Conservation (phyloP, 2,329 filamentous ascomycete genomes). For the Colletotrichum horii region DNA sequence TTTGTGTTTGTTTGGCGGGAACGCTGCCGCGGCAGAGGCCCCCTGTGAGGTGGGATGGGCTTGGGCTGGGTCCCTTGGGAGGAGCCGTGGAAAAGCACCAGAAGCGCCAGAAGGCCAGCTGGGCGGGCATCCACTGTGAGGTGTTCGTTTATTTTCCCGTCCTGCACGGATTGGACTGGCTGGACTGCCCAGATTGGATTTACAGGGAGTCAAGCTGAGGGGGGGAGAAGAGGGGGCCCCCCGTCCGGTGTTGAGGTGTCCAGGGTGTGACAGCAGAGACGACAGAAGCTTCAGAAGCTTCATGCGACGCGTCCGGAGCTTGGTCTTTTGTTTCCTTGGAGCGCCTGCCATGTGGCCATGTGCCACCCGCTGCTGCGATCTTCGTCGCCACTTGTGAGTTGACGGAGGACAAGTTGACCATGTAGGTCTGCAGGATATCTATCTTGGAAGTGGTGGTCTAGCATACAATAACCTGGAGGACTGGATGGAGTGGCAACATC, state of each 20-base stretch:
- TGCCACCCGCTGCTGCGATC: background rate
- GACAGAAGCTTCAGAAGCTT: constrained; percentile 22
- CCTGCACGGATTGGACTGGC: background rate
- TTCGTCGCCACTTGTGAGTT: background rate
- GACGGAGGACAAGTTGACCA: background rate
- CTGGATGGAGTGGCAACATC: background rate
- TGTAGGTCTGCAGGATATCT: background rate
- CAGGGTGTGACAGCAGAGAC: constrained; percentile 15
- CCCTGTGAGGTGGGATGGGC: background rate
- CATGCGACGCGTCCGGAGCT: constrained; percentile 9
- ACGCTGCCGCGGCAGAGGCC: background rate
- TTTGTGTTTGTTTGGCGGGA: constrained; percentile 11
- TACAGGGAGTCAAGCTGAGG: background rate
- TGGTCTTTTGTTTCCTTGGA: background rate
- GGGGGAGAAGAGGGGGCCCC: background rate
- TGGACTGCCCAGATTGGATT: background rate
- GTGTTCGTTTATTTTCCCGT: background rate
- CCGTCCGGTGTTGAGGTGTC: background rate
- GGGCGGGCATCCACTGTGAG: background rate
- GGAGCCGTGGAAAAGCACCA: constrained; percentile 7
- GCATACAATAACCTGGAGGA: background rate
- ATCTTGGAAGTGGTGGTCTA: background rate
- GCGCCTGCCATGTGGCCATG: background rate
- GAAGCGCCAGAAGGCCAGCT: background rate
- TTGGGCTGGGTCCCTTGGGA: background rate